Evolutionary conservation across 768 basidiomycete genomes (phyloP).

Genomic region (Psilocybe azurescens): DNA sequence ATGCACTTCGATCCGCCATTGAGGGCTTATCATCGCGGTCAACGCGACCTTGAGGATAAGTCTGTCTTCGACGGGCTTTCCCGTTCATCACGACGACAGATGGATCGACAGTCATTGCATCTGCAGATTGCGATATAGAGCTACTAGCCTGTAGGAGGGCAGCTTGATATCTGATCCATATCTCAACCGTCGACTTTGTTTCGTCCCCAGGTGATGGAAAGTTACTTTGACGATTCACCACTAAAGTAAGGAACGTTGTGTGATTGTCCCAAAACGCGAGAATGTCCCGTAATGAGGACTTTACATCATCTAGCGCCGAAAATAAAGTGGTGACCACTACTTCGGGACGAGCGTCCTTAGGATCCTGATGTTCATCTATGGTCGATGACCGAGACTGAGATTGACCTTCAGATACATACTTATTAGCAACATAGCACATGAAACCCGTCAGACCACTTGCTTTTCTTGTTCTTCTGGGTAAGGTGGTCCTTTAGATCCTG

Average conservation of each 20-base stretch:
- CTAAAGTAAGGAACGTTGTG: slow-evolving; percentile 20
- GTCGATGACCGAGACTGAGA: neutral
- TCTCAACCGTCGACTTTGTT: slow-evolving; percentile 19
- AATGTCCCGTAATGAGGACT: slow-evolving; percentile 21
- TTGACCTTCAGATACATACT: neutral
- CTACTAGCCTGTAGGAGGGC: slow-evolving; percentile 24
- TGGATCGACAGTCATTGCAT: slow-evolving; percentile 24
- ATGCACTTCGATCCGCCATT: neutral
- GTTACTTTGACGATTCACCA: slow-evolving; percentile 25
- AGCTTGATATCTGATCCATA: slow-evolving; percentile 26
- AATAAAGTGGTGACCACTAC: slow-evolving; percentile 16
- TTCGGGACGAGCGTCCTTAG: slow-evolving; percentile 8
- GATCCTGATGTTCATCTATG: neutral
- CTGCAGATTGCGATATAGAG: slow-evolving; percentile 27
- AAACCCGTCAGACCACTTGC: neutral
- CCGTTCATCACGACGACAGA: slow-evolving; percentile 10
- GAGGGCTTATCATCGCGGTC: neutral
- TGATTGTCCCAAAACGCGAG: slow-evolving; percentile 30
- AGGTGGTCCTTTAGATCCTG: slow-evolving; percentile 4
- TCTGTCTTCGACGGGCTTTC: slow-evolving; percentile 19
- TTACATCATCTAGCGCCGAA: slow-evolving; percentile 18
- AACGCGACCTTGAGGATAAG: slow-evolving; percentile 9
- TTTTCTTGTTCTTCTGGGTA: slow-evolving; percentile 12
- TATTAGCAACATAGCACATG: neutral
- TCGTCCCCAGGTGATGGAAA: slow-evolving; percentile 24